phyloP scores from a whole-genome alignment of 345 rosid genomes.

The Eucalyptus microcorys region DNA sequence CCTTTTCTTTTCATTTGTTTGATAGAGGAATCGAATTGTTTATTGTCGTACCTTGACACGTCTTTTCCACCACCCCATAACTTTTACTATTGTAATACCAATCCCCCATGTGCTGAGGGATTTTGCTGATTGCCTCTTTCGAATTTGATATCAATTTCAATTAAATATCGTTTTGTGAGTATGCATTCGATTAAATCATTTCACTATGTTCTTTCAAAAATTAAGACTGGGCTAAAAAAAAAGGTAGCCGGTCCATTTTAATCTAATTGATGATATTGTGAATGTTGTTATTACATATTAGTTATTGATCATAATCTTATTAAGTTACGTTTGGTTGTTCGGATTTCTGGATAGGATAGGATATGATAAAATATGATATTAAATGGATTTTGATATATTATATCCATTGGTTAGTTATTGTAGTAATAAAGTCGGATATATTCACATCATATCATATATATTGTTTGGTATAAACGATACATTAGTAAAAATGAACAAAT shows the following conservation, averaged over 20 bases:
- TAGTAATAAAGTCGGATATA: no score
- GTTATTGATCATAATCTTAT: neutral
- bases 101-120: neutral
- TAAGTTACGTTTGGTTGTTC: rapidly evolving
- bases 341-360: no score
- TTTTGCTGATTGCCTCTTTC: neutral
- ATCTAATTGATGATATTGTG: rapidly evolving
- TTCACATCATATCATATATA: no score
- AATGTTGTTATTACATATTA: neutral
- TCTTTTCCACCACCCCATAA: neutral
- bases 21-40: neutral
- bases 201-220: neutral
- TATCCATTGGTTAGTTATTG: rapidly evolving
- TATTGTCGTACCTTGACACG: neutral
- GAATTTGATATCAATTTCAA: neutral
- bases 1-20: neutral
- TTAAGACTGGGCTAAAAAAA: neutral
- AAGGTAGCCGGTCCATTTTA: neutral
- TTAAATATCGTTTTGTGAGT: neutral
- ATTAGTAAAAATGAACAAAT: no score
- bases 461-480: rapidly evolving
- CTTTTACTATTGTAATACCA: neutral
- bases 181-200: neutral
- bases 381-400: no score
- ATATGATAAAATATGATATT: no score